Conservation (phyloP, 1,284 basidiomycete species). For the Ceratobasidium sp. region DNA sequence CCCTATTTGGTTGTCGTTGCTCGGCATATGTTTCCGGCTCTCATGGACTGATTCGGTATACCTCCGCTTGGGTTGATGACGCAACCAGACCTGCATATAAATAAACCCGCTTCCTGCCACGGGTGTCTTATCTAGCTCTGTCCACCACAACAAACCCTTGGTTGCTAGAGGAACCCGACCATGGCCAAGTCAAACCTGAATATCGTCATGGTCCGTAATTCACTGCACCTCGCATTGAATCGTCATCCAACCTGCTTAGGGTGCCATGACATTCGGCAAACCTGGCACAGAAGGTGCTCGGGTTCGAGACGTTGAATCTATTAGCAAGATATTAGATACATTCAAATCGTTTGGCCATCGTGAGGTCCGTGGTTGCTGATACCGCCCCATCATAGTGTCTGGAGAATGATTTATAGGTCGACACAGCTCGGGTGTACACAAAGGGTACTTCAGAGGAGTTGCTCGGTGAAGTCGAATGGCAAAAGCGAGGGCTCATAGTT, state of each 20-base stretch:
- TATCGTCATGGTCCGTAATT: conserved; percentile 31
- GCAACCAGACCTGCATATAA: conserved; percentile 2
- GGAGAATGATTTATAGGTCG: conserved; percentile 19
- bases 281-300: conserved; percentile 55
- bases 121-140: too few relatives aligned
- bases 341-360: conserved; percentile 61
- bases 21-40: background rate
- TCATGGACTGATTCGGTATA: conserved; percentile 5
- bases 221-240: background rate
- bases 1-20: background rate
- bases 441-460: conserved; percentile 67
- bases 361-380: conserved; percentile 60
- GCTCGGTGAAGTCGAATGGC: conserved; percentile 30
- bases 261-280: conserved; percentile 66
- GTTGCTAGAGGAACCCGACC: background rate
- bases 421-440: conserved; percentile 59
- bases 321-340: conserved; percentile 63
- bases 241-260: conserved; percentile 49
- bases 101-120: background rate
- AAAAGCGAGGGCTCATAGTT: conserved; percentile 53
- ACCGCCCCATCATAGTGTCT: conserved; percentile 50
- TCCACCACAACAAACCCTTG: background rate
- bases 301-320: conserved; percentile 53
- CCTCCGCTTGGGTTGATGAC: conserved; percentile 22
- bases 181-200: conserved; percentile 37